Base-by-base conservation (phyloP, 257 asterid species). In the Echites panduratus region DNA sequence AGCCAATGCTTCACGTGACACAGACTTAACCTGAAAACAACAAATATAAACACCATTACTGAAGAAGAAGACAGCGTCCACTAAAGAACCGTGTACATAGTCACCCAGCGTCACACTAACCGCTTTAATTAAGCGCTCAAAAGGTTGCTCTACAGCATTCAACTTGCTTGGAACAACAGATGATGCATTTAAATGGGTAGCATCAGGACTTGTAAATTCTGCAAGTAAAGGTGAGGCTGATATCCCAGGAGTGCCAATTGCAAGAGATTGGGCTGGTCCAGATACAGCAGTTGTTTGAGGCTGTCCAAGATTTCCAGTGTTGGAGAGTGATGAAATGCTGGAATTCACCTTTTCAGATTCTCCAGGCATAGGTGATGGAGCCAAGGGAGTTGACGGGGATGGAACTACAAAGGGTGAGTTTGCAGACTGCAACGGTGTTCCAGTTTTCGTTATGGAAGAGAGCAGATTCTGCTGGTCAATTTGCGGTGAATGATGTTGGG, bases 211-310 rank as follows among this genome's bases (percentile, higher is more conserved):
- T 76, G 89, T 86, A 74, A 87, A 87, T 75, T 93, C 98, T 49
- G 96, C 97, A 69, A 93, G 91, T 81, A 93, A 84, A 77, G 98
- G 98, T 29, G 98, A 93, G 54, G 98, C 96, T 26, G 98, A 93
- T 82, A 93, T 93, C 80, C 98, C 98, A 45, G 98, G 98, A 63
- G 98, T 93, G 74, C 95, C 98, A 75, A 93, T 90, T 29, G 96
- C 95, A 79, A 90, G 87, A 64, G 98, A 93, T 63, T 93, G 98
- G 44, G 84, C 91, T 43, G 89, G 85, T 69, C 84, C 78, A n/a
- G 91, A 77, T 71, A 83, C 87, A 70, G 82, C 88, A 82, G 85
- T 57, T 65, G 82, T 80, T 69, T 89, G 87, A 57, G 78, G 91
- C 53, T 81, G 88, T 78, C 82, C 76, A 68, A 77, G 80, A 65